These are phyloP conservation scores for Leccinum obscurum DNA, from an alignment of 768 basidiomycete genomes.

Conservation along the genomic window DNA sequence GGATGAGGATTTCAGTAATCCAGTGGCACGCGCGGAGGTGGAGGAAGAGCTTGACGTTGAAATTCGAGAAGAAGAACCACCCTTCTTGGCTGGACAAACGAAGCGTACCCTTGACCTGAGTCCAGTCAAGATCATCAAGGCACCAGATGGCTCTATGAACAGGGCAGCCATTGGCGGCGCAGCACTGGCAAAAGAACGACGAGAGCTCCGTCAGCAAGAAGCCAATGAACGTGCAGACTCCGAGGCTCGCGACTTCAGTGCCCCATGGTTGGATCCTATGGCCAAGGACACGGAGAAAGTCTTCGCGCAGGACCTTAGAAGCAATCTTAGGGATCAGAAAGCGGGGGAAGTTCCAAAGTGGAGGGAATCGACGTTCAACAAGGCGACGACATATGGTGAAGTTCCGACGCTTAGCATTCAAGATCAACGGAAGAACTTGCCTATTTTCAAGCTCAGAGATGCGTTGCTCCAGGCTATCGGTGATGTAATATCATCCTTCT, in stretches of 20 bases:
- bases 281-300: slow-evolving; percentile 80
- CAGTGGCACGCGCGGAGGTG: slow-evolving; percentile 77
- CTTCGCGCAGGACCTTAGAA: slow-evolving; percentile 92
- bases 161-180: slow-evolving; percentile 94
- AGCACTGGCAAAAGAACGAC: slow-evolving; percentile 89
- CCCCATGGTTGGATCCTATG: slow-evolving; percentile 99
- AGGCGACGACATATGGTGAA: slow-evolving; percentile 94
- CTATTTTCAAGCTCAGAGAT: slow-evolving; percentile 94
- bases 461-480: slow-evolving; percentile 86
- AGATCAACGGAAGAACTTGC: slow-evolving; percentile 88
- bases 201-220: slow-evolving; percentile 93
- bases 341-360: slow-evolving; percentile 83
- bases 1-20: slow-evolving; percentile 81
- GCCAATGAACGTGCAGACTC: slow-evolving; percentile 93
- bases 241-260: slow-evolving; percentile 90
- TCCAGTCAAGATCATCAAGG: slow-evolving; percentile 98
- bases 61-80: slow-evolving; percentile 93
- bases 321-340: slow-evolving; percentile 79
- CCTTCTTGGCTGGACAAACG: slow-evolving; percentile 95
- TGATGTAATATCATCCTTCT: slow-evolving; percentile 55
- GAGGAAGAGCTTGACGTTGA: slow-evolving; percentile 98
- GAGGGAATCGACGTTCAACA: slow-evolving; percentile 92
- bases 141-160: slow-evolving; percentile 96
- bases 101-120: slow-evolving; percentile 94
- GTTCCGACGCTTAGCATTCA: slow-evolving; percentile 88